Conservation (phyloP, 2,329 filamentous ascomycete genomes). For the Xylariaceae sp. region DNA sequence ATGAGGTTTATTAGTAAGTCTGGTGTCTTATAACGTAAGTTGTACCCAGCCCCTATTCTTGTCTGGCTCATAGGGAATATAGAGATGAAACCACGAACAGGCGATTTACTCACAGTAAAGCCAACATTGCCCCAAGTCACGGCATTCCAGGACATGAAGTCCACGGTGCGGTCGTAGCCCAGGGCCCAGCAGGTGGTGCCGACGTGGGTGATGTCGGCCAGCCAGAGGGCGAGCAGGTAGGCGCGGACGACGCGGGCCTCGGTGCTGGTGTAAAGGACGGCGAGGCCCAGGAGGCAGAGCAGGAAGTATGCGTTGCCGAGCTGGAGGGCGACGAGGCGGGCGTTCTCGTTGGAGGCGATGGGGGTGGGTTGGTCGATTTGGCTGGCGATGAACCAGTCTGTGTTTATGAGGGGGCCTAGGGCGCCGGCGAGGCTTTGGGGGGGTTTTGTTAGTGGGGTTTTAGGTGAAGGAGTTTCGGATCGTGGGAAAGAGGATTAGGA, state of each 20-base stretch:
- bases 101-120: slow-evolving; percentile 46
- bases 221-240: slow-evolving; percentile 61
- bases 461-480: not conserved
- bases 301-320: slow-evolving; percentile 68
- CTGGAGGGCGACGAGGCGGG: slow-evolving; percentile 59
- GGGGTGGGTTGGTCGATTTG: slow-evolving; percentile 46
- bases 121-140: slow-evolving; percentile 72
- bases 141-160: slow-evolving; percentile 59
- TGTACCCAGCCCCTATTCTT: too few species aligned
- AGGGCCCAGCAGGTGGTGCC: slow-evolving; percentile 56
- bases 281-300: slow-evolving; percentile 59
- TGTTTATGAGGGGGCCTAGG: slow-evolving; percentile 49
- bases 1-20: not conserved
- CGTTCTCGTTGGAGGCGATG: slow-evolving; percentile 37
- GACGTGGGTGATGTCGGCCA: slow-evolving; percentile 66
- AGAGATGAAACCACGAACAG: too few species aligned
- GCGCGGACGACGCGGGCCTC: slow-evolving; percentile 63
- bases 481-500: too few species aligned
- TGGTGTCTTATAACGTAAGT: slow-evolving; percentile 1
- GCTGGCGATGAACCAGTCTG: slow-evolving; percentile 59
- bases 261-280: slow-evolving; percentile 58
- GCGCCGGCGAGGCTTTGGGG: slow-evolving; percentile 54
- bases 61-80: too few species aligned
- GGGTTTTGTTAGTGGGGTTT: slow-evolving; percentile 2
- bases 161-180: slow-evolving; percentile 48